Conservation (phyloP, 129 eudicot species). For the Pulicaria dysenterica region DNA sequence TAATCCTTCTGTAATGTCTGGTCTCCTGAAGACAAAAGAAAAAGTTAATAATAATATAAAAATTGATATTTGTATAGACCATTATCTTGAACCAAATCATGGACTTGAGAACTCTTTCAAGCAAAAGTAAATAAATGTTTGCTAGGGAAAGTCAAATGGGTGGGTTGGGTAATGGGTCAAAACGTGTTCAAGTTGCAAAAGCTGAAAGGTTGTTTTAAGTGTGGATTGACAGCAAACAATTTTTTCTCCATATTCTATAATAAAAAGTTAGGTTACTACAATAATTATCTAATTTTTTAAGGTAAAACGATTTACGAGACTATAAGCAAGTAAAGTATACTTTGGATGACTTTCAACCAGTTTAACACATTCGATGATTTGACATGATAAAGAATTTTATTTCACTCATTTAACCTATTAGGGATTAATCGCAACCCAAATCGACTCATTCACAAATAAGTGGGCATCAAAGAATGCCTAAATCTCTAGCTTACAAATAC, state of each 20-base stretch:
- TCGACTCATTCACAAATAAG: background rate
- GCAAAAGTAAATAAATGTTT: too few relatives aligned
- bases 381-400: too few relatives aligned
- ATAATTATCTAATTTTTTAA: too few relatives aligned
- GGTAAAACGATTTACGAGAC: too few relatives aligned
- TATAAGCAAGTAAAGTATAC: background rate
- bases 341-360: background rate
- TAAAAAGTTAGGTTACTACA: too few relatives aligned
- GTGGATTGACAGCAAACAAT: too few relatives aligned
- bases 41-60: background rate
- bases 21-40: constrained; percentile 63
- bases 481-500: too few relatives aligned
- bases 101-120: background rate
- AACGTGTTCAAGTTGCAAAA: background rate
- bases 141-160: background rate
- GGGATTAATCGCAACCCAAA: background rate
- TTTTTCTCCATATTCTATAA: too few relatives aligned
- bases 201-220: background rate
- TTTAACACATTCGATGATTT: background rate
- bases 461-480: background rate
- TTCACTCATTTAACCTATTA: background rate
- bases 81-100: background rate
- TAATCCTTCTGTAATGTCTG: constrained; percentile 70
- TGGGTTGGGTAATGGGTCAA: background rate
- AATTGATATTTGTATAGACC: background rate